A percentile compares a stretch with the other conserved stretches of the same genome.
These are phyloP conservation scores for Heterobasidion irregulare DNA, from an alignment of 1,284 basidiomycete genomes.

Conservation along the genomic window DNA sequence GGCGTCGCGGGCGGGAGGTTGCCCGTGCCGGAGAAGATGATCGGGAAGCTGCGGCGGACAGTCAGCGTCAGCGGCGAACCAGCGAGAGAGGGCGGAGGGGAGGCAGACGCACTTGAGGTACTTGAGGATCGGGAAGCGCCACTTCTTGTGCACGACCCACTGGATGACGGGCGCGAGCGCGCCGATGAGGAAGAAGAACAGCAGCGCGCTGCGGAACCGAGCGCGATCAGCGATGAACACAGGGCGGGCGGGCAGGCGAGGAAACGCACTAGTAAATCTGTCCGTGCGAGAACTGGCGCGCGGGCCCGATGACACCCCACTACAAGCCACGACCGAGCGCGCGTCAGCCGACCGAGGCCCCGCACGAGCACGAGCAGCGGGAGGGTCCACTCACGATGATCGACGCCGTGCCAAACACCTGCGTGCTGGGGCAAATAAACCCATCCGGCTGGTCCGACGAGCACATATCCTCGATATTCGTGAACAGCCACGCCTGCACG, in stretches of 20 bases:
- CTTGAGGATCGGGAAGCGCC: constrained; percentile 14
- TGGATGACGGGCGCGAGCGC: constrained; percentile 30
- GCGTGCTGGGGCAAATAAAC: constrained; percentile 26
- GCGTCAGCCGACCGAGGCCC: constrained; percentile 3
- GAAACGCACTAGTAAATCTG: constrained; percentile 14
- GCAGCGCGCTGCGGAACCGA: constrained; percentile 8
- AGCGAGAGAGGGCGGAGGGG: not conserved
- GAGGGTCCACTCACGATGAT: constrained; percentile 22
- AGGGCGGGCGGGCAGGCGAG: not conserved
- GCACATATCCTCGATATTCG: constrained; percentile 36
- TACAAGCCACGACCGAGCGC: not conserved
- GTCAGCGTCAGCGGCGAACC: not conserved
- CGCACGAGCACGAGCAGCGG: constrained; percentile 5
- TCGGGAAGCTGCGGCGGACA: constrained; percentile 22
- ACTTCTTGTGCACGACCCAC: constrained; percentile 27
- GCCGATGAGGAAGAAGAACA: constrained; percentile 51
- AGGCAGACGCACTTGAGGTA: constrained; percentile 16
- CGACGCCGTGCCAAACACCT: constrained; percentile 28
- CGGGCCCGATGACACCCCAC: constrained; percentile 34
- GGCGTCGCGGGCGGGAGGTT: constrained; percentile 39
- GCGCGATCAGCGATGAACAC: not conserved
- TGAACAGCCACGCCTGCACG: constrained; percentile 39
- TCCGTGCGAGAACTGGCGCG: constrained; percentile 27
- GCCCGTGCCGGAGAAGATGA: constrained; percentile 39
- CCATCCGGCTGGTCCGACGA: constrained; percentile 20